Base-by-base conservation (phyloP, 495 filamentous ascomycete species). In the Friedmanniomyces endolithicus region DNA sequence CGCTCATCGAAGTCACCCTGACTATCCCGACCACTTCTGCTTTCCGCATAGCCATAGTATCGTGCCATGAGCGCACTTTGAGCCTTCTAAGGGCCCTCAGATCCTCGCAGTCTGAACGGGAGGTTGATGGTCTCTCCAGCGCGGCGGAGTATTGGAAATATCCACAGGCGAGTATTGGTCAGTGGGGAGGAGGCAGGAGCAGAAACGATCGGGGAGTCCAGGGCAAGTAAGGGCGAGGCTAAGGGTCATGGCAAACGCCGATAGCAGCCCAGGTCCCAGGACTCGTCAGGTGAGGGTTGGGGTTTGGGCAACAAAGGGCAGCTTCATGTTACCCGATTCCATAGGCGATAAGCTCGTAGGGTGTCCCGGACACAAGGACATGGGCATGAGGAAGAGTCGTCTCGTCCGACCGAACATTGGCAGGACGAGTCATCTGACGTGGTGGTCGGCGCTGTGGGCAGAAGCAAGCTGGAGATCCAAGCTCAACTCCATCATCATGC, bases 381-480 rank as follows among this genome's bases (percentile, higher is more conserved):
- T 20, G 19, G 6, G 16, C 39, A 41, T 47, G 44, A 47, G 9
- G 44, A 47, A 22, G 44, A 3, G 12, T 41, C 2, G 37, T 41
- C 17, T 41, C 14, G 6, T 41, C 16, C 3, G 6, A 19, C 3
- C 6, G 37, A 41, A 19, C 37, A 14, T 11, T 25, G 2, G 47
- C 24, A 6, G 6, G 25, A 55, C 17, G 41, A 55, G 52, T 55
- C 52, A 58, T 51, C 41, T 37, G 49, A 58, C 50, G 50, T 50
- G 33, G 17, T 44, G 35, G 35, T 3, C 19, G 23, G 11, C 29
- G 24, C 24, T 2, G 19, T 25, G 20, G 7, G 2, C 44, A n/a
- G 37, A 41, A 41, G 37, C 37, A 41, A 41, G 37, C 6, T 4
- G 16, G 37, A 4, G 37, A 41, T 41, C 37, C 37, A 19, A 41